Evolutionary conservation across 345 rosid genomes (phyloP).

Genomic region (Nasturtium officinale): DNA sequence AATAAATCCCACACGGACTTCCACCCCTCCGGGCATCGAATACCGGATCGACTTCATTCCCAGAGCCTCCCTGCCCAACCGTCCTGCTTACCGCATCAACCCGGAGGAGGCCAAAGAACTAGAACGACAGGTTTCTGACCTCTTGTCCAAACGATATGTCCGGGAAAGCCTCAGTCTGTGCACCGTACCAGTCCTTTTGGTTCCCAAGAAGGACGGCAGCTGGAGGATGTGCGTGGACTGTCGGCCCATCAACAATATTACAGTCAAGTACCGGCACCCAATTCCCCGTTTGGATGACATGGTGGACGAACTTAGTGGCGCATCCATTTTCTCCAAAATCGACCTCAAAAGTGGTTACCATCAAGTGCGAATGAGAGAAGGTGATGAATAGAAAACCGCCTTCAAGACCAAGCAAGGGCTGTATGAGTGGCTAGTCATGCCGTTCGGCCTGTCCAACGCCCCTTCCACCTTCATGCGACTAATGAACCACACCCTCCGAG

Average conservation of each 20-base stretch:
- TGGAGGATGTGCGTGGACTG: background rate
- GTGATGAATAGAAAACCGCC: background rate
- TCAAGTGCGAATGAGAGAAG: background rate
- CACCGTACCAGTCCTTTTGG: accelerated
- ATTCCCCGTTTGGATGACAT: background rate
- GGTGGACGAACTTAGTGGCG: too few species aligned
- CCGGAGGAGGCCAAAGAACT: too few species aligned
- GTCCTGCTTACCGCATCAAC: too few species aligned
- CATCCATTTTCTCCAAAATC: too few species aligned
- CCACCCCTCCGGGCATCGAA: too few species aligned
- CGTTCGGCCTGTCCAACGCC: background rate
- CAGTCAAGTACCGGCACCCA: background rate
- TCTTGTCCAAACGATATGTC: background rate
- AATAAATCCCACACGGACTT: too few species aligned
- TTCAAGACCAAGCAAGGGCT: background rate
- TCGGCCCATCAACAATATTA: background rate
- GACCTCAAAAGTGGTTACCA: too few species aligned
- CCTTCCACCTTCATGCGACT: background rate
- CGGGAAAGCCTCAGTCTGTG: background rate
- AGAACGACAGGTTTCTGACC: too few species aligned
- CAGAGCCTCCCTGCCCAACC: too few species aligned
- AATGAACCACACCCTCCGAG: too few species aligned
- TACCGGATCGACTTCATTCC: too few species aligned
- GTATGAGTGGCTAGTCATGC: background rate
- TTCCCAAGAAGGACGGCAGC: background rate